Evolutionary conservation across 371 early-diverging fungal species (phyloP).

Genomic region (Quaeritorhiza haematococci): DNA sequence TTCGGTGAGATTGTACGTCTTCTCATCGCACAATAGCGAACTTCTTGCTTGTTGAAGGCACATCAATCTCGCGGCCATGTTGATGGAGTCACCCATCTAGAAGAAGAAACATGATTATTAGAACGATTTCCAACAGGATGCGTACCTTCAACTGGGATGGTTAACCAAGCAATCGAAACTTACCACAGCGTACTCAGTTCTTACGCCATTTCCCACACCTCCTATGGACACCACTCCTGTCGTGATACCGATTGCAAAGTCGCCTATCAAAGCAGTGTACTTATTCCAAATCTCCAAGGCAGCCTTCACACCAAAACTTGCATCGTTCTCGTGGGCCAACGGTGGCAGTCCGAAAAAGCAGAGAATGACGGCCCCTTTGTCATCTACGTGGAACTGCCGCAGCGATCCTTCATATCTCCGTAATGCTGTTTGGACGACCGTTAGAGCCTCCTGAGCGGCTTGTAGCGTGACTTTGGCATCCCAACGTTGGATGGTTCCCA

Average conservation of each 20-base stretch:
- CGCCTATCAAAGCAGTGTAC: constrained; percentile 27
- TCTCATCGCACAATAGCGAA: constrained; percentile 43
- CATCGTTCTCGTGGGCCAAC: constrained; percentile 48
- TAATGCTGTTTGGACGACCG: constrained; percentile 34
- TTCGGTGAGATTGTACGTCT: constrained; percentile 37
- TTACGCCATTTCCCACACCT: constrained; percentile 38
- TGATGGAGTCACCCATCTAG: constrained; percentile 57
- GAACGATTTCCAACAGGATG: not conserved
- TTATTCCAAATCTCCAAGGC: constrained; percentile 37
- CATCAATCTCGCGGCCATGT: constrained; percentile 56
- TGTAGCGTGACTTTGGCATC: constrained; percentile 23
- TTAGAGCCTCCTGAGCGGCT: constrained; percentile 38
- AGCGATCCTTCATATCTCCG: constrained; percentile 40
- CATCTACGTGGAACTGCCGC: constrained; percentile 53
- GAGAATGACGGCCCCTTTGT: constrained; percentile 48
- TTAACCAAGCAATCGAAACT: constrained; percentile 1
- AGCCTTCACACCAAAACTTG: constrained; percentile 38
- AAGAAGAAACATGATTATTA: not conserved
- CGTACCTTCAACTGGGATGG: not conserved
- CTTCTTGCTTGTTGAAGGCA: constrained; percentile 24
- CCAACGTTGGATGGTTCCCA: constrained; percentile 27
- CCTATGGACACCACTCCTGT: constrained; percentile 50
- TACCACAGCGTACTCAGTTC: constrained; percentile 55
- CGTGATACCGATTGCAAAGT: constrained; percentile 50
- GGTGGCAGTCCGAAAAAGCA: constrained; percentile 52